Evolutionary conservation across 202 grass and related monocot genomes (phyloP).

Genomic region (Alloteropsis angusta): DNA sequence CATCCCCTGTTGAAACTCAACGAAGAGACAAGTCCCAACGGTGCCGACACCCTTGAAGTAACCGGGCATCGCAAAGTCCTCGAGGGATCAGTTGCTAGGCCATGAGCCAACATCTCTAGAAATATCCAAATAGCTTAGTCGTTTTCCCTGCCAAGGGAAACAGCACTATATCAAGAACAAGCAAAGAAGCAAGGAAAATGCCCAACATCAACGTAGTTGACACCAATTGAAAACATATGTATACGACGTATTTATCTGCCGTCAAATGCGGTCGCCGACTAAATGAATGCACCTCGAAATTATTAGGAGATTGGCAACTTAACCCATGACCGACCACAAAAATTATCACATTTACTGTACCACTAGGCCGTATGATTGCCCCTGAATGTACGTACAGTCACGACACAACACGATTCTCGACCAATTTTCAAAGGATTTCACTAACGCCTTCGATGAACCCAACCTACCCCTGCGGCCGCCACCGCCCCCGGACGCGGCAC

Average conservation of each 20-base stretch:
- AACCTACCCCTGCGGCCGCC: no score
- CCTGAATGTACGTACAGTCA: background rate
- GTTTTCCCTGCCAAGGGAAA: background rate
- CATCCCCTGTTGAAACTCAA: constrained; percentile 30
- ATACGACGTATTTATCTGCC: background rate
- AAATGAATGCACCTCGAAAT: background rate
- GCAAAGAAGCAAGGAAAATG: background rate
- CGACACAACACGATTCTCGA: background rate
- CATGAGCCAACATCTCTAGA: constrained; percentile 50
- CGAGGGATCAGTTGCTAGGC: constrained; percentile 43
- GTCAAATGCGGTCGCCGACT: background rate
- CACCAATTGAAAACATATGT: background rate
- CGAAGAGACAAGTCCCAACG: constrained; percentile 34
- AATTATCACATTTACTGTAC: background rate
- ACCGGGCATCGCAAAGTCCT: constrained; percentile 26
- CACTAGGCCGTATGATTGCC: background rate
- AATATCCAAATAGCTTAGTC: constrained; percentile 1
- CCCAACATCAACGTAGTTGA: background rate
- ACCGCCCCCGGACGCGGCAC: no score
- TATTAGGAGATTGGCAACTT: background rate
- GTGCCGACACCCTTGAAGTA: constrained; percentile 23
- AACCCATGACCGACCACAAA: background rate
- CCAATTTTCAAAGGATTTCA: background rate
- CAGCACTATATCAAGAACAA: background rate
- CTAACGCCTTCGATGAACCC: background rate